These are phyloP conservation scores for Pseudevernia furfuracea DNA, from an alignment of 495 filamentous ascomycete genomes.

Conservation along the genomic window DNA sequence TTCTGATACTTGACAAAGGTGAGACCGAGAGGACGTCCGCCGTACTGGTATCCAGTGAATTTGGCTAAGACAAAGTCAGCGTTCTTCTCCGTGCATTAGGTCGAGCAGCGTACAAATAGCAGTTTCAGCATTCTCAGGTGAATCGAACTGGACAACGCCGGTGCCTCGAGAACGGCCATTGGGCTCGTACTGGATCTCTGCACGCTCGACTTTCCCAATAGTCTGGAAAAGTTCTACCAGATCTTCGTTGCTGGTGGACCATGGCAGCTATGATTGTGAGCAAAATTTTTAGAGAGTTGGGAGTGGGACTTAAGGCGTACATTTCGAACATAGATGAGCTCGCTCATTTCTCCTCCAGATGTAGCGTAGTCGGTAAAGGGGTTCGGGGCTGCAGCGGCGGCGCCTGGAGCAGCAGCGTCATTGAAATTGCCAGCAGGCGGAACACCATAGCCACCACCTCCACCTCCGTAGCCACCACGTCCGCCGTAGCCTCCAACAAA, in stretches of 20 bases:
- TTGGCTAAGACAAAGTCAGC: constrained; percentile 50
- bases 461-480: constrained; percentile 29
- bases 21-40: constrained; percentile 85
- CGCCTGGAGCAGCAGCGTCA: constrained; percentile 33
- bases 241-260: constrained; percentile 98
- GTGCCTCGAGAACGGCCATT: constrained; percentile 92
- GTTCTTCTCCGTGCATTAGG: constrained; percentile 16
- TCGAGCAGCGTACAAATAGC: constrained; percentile 59
- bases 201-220: constrained; percentile 94
- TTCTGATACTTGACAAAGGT: constrained; percentile 86
- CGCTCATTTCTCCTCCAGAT: constrained; percentile 72
- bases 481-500: constrained; percentile 44
- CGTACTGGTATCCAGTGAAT: constrained; percentile 96
- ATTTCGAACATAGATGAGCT: constrained; percentile 91
- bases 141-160: constrained; percentile 90
- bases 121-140: constrained; percentile 74
- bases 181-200: constrained; percentile 96
- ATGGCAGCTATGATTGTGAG: constrained; percentile 62
- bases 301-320: constrained; percentile 49
- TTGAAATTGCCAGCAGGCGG: constrained; percentile 33
- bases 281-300: neutral
- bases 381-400: constrained; percentile 59
- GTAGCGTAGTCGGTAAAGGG: constrained; percentile 93
- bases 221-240: constrained; percentile 93
- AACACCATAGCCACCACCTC: constrained; percentile 35